Base-by-base conservation (phyloP, 2,329 filamentous ascomycete genomes). In the Alternaria rosae region DNA sequence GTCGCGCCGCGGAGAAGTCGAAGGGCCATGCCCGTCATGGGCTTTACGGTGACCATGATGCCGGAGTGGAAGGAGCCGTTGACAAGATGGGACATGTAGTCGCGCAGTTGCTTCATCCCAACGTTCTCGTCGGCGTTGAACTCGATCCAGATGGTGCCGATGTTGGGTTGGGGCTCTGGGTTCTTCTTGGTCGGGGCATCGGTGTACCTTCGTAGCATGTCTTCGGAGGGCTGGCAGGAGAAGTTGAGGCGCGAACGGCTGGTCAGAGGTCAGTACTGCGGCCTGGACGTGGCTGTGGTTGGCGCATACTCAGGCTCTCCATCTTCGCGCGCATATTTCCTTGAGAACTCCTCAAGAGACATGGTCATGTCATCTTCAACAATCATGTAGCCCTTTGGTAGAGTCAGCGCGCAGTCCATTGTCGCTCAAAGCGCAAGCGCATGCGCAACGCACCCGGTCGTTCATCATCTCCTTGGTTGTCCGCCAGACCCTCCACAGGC, bases 381-480 rank as follows among this genome's bases (percentile, higher is more conserved):
- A 43, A 99, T 86, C 76, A 97, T 91, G 82, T 99, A 99, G 74
- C 96, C 95, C 94, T 97, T 79, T 17, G 23, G 23, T 41, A 48
- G 53, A 53, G 55, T 67, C 66, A 73, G 71, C 69, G 62, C 62
- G 64, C 38, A 48, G 45, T 67, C 51, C 51, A 50, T 26, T n/a
- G n/a, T n/a, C n/a, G n/a, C n/a, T n/a, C n/a, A n/a, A n/a, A n/a
- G n/a, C n/a, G n/a, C 48, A 45, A 47, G 62, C 71, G 64, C 57
- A 66, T 61, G 69, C 65, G 62, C 64, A 73, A 75, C 91, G 74
- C 87, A 97, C 94, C 79, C 94, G 85, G 80, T 98, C 95, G 65
- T 87, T 85, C 72, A 95, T 91, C 94, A 99, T 97, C 85, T 99
- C 92, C 81, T 97, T 93, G 51, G 93, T 89, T 9, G 95, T 99